Conservation (phyloP, 176 grass and related monocot species). For the Dendrocalamus sinicus region DNA sequence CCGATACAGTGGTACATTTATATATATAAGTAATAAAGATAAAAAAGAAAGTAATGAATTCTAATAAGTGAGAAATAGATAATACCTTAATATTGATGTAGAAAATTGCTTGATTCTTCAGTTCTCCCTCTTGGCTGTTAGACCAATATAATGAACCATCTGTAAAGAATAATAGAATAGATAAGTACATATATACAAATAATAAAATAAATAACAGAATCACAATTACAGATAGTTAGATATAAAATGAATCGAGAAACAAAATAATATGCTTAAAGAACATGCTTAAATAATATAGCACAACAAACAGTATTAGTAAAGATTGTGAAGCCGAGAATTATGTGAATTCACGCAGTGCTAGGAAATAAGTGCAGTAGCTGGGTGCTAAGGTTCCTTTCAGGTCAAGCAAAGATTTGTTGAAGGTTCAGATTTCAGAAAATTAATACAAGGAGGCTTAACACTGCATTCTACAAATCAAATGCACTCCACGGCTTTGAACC, state of each 20-base stretch:
- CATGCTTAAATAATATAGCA: not conserved
- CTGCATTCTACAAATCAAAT: not conserved
- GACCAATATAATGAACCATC: too few species aligned
- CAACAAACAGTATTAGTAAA: conserved; percentile 5
- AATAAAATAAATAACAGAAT: too few species aligned
- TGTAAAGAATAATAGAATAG: too few species aligned
- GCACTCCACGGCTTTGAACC: too few species aligned
- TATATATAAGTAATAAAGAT: too few species aligned
- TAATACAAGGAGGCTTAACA: conserved; percentile 14
- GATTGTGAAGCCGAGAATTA: conserved; percentile 3
- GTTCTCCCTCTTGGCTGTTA: too few species aligned
- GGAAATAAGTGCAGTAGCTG: not conserved
- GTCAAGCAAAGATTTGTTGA: conserved; percentile 19
- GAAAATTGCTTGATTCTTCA: too few species aligned
- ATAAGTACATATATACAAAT: too few species aligned
- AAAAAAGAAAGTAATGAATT: too few species aligned
- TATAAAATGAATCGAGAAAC: not conserved
- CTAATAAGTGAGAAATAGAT: too few species aligned
- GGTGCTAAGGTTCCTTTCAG: not conserved
- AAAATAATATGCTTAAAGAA: conserved; percentile 7
- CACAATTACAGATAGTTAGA: not conserved
- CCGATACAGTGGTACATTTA: too few species aligned
- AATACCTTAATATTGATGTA: too few species aligned
- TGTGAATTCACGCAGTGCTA: not conserved
- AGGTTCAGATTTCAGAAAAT: conserved; percentile 18